phyloP scores from a whole-genome alignment of 352 stramenopile genomes.

The Pythium utonaiense region DNA sequence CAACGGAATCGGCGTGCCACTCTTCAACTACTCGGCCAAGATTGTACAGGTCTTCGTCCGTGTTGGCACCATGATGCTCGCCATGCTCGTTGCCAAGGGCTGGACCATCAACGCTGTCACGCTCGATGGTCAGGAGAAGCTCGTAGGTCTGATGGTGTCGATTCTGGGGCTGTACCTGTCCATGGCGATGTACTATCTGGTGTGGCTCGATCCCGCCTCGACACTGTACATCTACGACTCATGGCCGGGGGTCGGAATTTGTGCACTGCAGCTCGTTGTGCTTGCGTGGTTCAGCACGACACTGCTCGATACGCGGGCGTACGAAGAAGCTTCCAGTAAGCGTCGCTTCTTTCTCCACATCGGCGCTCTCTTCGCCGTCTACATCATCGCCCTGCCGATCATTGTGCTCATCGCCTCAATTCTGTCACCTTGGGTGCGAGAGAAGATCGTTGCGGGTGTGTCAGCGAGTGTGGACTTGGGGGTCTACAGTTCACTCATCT shows the following conservation, averaged over 20 bases:
- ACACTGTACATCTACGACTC: constrained; percentile 85
- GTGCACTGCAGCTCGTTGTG: constrained; percentile 50
- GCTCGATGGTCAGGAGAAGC: constrained; percentile 60
- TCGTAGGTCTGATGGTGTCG: constrained; percentile 59
- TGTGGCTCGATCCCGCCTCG: constrained; percentile 71
- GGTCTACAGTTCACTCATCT: constrained; percentile 65
- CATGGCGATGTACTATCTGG: constrained; percentile 80
- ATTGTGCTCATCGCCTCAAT: constrained; percentile 70
- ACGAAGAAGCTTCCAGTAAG: constrained; percentile 53
- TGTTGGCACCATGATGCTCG: constrained; percentile 64
- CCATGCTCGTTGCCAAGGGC: constrained; percentile 72
- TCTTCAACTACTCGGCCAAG: constrained; percentile 68
- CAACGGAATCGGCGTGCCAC: constrained; percentile 63
- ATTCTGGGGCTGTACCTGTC: constrained; percentile 67
- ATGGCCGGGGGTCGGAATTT: constrained; percentile 68
- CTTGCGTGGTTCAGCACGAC: constrained; percentile 64
- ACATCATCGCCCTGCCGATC: constrained; percentile 65
- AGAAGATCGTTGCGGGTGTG: constrained; percentile 66
- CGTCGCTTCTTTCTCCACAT: constrained; percentile 63
- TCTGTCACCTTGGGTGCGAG: constrained; percentile 72
- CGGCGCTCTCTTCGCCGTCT: constrained; percentile 57
- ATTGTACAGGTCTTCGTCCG: constrained; percentile 68
- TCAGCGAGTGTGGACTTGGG: constrained; percentile 45
- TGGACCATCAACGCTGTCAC: constrained; percentile 76
- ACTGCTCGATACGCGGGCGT: constrained; percentile 61